Percentiles rank a stretch among this genome's conserved stretches.
These are phyloP conservation scores for Carex arenaria DNA, from an alignment of 202 grass and related monocot genomes.

Conservation along the genomic window DNA sequence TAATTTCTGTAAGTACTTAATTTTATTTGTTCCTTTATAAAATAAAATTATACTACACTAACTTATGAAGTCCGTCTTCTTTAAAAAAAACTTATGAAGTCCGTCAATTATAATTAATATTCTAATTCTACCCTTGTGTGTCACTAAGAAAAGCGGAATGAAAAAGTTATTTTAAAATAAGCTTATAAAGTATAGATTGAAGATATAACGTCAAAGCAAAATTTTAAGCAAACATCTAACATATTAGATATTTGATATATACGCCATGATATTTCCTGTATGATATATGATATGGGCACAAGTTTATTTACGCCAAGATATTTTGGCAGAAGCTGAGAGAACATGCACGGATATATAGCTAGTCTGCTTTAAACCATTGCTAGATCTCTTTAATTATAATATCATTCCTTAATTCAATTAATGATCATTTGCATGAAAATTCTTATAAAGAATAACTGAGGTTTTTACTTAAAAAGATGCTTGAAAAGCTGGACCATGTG, in stretches of 20 bases:
- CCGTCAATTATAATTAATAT: no score
- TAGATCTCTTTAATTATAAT: background rate
- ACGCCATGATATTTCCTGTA: background rate
- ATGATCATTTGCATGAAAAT: background rate
- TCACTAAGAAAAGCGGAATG: background rate
- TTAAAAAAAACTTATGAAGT: no score
- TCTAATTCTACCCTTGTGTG: no score
- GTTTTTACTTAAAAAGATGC: background rate
- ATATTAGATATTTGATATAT: background rate
- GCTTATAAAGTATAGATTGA: background rate
- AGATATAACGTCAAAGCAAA: no score
- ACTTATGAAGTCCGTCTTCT: no score
- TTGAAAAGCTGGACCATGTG: constrained; percentile 4
- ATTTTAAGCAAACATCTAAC: background rate
- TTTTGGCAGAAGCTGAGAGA: background rate
- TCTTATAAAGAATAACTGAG: background rate
- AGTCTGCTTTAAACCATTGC: background rate
- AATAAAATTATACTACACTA: no score
- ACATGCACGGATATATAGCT: background rate
- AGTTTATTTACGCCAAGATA: background rate
- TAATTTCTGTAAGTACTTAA: no score
- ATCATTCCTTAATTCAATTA: background rate
- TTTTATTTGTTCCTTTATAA: no score
- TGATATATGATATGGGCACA: background rate
- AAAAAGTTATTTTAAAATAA: background rate